These are phyloP conservation scores for Zangia roseola DNA, from an alignment of 768 basidiomycete species.

Conservation along the genomic window DNA sequence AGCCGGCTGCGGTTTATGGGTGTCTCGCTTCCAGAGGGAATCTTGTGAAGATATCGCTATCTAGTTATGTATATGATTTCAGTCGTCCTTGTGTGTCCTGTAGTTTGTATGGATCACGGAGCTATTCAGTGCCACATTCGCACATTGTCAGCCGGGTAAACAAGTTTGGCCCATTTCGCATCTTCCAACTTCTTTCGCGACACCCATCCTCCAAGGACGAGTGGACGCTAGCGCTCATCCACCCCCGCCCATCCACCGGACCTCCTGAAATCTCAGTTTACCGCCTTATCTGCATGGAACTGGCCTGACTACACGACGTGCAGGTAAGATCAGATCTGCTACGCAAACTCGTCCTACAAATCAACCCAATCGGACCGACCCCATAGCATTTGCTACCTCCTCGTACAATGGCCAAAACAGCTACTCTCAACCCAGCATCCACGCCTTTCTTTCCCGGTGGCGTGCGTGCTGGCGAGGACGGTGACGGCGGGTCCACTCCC, in stretches of 20 bases:
- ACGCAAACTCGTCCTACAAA: neutral
- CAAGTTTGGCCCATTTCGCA: constrained; percentile 4
- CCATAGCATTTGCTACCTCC: neutral
- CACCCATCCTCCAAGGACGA: constrained; percentile 8
- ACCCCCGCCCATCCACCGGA: neutral
- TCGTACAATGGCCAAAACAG: constrained; percentile 68
- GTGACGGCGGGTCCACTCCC: constrained; percentile 36
- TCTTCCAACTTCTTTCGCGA: too few species aligned
- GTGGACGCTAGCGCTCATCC: constrained; percentile 6
- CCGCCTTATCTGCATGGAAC: constrained; percentile 28
- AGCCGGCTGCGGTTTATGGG: constrained; percentile 12
- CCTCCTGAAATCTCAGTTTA: neutral
- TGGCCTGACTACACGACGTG: constrained; percentile 18
- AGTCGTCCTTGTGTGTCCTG: constrained; percentile 5
- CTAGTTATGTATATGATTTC: neutral
- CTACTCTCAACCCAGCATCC: constrained; percentile 76
- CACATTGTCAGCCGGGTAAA: constrained; percentile 25
- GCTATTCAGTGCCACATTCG: constrained; percentile 21
- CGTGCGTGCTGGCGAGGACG: constrained; percentile 56
- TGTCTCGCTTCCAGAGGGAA: constrained; percentile 12
- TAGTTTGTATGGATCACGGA: constrained; percentile 1
- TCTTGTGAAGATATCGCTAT: constrained; percentile 18
- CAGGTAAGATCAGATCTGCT: constrained; percentile 22
- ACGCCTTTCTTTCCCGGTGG: constrained; percentile 80
- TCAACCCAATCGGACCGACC: constrained; percentile 3